phyloP scores from a whole-genome alignment of 345 rosid genomes.

The Capsella bursapastoris region DNA sequence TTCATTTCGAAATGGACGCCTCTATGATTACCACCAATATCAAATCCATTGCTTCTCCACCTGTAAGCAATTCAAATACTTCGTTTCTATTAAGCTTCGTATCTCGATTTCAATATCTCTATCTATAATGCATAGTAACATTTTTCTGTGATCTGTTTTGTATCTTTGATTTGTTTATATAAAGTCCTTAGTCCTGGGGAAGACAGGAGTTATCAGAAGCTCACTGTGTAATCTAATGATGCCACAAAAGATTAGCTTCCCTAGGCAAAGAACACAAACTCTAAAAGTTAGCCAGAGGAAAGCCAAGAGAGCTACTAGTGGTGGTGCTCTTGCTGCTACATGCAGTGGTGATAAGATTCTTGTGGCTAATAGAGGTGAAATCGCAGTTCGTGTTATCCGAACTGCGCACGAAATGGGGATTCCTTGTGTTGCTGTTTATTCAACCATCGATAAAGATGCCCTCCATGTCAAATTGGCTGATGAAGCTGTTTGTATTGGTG shows the following conservation, averaged over 20 bases:
- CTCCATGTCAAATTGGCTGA: constrained; percentile 96
- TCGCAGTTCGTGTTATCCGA: constrained; percentile 92
- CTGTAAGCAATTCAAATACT: constrained; percentile 49
- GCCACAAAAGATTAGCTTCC: constrained; percentile 52
- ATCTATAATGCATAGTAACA: too few relatives aligned
- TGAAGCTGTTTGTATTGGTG: constrained; percentile 96
- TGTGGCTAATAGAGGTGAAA: constrained; percentile 96
- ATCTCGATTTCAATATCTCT: background rate
- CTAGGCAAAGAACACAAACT: constrained; percentile 52
- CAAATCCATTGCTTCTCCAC: constrained; percentile 62
- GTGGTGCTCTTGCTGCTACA: constrained; percentile 62
- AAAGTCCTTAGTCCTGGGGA: constrained; percentile 55
- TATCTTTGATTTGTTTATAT: constrained; percentile 1
- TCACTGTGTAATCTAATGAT: background rate
- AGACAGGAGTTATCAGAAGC: background rate
- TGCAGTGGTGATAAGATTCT: constrained; percentile 82
- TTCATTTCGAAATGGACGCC: constrained; percentile 60
- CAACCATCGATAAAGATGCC: constrained; percentile 94
- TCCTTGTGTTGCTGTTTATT: constrained; percentile 97
- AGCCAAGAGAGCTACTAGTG: constrained; percentile 50
- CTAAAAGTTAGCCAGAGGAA: constrained; percentile 44
- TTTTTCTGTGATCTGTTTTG: background rate
- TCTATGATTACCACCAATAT: constrained; percentile 61
- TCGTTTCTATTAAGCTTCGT: too few relatives aligned
- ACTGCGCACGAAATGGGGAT: constrained; percentile 98